These are phyloP conservation scores for Fusarium nelsonii DNA, from an alignment of 2,329 filamentous ascomycete genomes.

Conservation along the genomic window DNA sequence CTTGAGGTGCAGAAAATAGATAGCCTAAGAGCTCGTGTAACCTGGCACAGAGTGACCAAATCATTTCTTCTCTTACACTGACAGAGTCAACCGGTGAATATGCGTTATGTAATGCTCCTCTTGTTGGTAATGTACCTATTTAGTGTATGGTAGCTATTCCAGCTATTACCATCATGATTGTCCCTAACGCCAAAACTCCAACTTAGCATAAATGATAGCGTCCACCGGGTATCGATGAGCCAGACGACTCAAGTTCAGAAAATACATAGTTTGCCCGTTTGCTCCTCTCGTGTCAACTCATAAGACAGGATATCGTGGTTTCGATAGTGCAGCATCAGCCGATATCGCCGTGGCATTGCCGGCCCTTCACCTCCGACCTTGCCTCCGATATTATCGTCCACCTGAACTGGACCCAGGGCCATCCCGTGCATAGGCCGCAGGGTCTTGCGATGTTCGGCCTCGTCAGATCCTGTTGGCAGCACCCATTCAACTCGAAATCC, in stretches of 20 bases:
- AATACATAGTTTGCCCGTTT: slow-evolving; percentile 54
- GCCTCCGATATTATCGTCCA: slow-evolving; percentile 48
- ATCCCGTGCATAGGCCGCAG: slow-evolving; percentile 73
- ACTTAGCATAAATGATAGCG: slow-evolving; percentile 11
- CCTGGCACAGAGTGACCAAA: neutral
- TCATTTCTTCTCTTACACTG: neutral
- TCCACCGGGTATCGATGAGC: slow-evolving; percentile 36
- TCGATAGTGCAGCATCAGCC: slow-evolving; percentile 77
- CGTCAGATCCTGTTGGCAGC: slow-evolving; percentile 62
- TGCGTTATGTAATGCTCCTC: neutral
- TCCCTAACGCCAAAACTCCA: slow-evolving; percentile 25
- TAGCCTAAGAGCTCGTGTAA: neutral
- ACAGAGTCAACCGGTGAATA: neutral
- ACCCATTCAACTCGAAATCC: slow-evolving; percentile 67
- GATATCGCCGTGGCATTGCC: slow-evolving; percentile 64
- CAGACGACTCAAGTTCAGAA: slow-evolving; percentile 47
- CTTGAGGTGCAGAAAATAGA: neutral
- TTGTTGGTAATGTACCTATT: slow-evolving; percentile 11
- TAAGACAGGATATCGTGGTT: slow-evolving; percentile 79
- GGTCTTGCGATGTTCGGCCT: slow-evolving; percentile 59
- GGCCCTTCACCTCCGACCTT: slow-evolving; percentile 32
- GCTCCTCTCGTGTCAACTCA: slow-evolving; percentile 66
- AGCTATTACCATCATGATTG: neutral
- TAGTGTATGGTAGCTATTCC: neutral
- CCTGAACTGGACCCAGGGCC: slow-evolving; percentile 74